Evolutionary conservation across 2,329 filamentous ascomycete genomes (phyloP).

Genomic region (Beauveria brongniartii): DNA sequence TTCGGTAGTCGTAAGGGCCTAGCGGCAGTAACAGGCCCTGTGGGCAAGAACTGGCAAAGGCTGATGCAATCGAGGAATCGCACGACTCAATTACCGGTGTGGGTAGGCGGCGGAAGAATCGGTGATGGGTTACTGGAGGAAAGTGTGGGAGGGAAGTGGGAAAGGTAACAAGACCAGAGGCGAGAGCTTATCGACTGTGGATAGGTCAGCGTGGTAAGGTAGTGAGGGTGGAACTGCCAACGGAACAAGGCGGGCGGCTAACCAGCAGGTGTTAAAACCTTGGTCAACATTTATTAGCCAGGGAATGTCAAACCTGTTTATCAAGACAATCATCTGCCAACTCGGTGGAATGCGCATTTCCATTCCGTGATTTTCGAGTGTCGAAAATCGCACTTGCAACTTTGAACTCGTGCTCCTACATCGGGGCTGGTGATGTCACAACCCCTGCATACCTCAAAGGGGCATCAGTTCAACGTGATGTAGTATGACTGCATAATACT

Average conservation of each 20-base stretch:
- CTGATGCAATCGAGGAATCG: background rate
- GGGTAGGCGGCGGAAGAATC: constrained; percentile 7
- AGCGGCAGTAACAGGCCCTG: constrained; percentile 41
- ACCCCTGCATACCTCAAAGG: background rate
- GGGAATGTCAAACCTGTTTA: background rate
- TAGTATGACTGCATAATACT: background rate
- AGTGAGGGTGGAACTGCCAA: constrained; percentile 1
- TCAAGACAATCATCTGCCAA: background rate
- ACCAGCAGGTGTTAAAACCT: background rate
- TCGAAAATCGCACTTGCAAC: background rate
- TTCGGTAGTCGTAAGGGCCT: constrained; percentile 30
- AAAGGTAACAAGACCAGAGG: constrained; percentile 16
- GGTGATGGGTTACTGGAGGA: background rate
- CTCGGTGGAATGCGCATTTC: no score
- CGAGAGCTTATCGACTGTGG: constrained; percentile 11
- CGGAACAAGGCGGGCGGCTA: background rate
- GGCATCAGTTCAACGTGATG: background rate
- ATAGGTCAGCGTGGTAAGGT: background rate
- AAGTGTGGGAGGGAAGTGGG: constrained; percentile 7
- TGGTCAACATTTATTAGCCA: background rate
- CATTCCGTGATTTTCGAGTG: background rate
- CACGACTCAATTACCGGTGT: background rate
- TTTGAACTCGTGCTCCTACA: background rate
- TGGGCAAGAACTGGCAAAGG: background rate
- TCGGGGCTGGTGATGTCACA: constrained; percentile 8